A percentile compares a stretch with the other conserved stretches of the same genome.
Conservation (phyloP, 495 filamentous ascomycete genomes). For the Neurospora tetraspora region DNA sequence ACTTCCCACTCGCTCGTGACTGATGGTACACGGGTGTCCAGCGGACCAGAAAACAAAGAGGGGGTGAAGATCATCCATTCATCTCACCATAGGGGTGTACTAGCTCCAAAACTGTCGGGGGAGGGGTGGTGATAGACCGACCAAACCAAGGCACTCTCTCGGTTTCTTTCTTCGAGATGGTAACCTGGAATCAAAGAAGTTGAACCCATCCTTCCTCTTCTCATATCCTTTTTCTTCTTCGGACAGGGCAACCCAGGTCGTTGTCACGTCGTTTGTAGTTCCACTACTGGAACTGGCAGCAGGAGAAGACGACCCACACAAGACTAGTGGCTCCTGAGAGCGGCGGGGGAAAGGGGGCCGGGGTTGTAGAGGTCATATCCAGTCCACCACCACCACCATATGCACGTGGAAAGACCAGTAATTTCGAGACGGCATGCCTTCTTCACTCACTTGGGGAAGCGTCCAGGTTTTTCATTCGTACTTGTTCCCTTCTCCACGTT, state of each 20-base stretch:
- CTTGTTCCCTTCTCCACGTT: background rate
- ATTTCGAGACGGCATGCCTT: background rate
- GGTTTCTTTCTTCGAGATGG: background rate
- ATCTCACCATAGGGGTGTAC: background rate
- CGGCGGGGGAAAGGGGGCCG: background rate
- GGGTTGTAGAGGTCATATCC: background rate
- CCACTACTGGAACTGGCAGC: background rate
- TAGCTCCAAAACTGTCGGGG: background rate
- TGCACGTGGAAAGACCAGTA: background rate
- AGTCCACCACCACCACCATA: background rate
- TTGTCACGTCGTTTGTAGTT: background rate
- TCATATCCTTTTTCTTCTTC: background rate
- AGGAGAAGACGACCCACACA: background rate
- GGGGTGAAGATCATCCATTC: background rate
- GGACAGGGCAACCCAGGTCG: background rate
- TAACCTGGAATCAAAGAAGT: background rate
- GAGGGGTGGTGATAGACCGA: background rate
- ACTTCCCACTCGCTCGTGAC: background rate
- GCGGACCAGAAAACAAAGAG: background rate
- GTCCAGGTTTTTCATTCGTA: background rate
- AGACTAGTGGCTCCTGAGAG: background rate
- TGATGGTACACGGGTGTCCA: background rate
- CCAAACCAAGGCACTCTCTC: background rate
- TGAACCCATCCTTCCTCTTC: background rate
- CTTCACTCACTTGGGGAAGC: background rate